These are phyloP conservation scores for Puccinia novopanici DNA, from an alignment of 1,284 basidiomycete species.

Conservation along the genomic window DNA sequence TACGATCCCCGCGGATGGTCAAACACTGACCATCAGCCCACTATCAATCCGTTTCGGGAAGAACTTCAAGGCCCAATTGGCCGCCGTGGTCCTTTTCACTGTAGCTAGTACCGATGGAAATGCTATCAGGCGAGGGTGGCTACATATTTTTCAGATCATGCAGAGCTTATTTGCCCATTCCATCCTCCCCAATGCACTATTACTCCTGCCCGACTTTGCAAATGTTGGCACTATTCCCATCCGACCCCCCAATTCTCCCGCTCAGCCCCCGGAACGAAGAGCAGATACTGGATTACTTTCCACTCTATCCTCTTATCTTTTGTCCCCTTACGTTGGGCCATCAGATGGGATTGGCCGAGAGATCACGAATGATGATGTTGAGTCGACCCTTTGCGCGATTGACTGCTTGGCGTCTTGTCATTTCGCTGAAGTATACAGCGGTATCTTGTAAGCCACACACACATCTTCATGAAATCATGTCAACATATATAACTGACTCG, in stretches of 20 bases:
- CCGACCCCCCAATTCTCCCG: slow-evolving; percentile 69
- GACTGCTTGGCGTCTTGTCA: slow-evolving; percentile 93
- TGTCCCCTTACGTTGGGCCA: slow-evolving; percentile 80
- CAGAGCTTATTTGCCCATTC: slow-evolving; percentile 93
- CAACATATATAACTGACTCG: neutral
- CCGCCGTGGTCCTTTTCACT: slow-evolving; percentile 94
- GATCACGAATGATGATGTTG: slow-evolving; percentile 78
- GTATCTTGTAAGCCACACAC: slow-evolving; percentile 72
- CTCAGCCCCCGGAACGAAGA: slow-evolving; percentile 67
- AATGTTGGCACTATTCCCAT: slow-evolving; percentile 86
- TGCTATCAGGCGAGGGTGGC: slow-evolving; percentile 91
- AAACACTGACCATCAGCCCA: slow-evolving; percentile 83
- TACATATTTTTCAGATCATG: slow-evolving; percentile 89
- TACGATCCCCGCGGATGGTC: slow-evolving; percentile 86
- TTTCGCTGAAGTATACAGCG: slow-evolving; percentile 87
- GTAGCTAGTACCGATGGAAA: slow-evolving; percentile 97
- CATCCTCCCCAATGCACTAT: slow-evolving; percentile 78
- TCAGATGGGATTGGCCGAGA: slow-evolving; percentile 56
- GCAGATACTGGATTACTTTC: slow-evolving; percentile 87
- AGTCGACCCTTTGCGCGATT: slow-evolving; percentile 89
- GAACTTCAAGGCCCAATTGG: slow-evolving; percentile 92
- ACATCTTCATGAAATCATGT: neutral
- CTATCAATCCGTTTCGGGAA: slow-evolving; percentile 91
- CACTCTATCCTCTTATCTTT: slow-evolving; percentile 89
- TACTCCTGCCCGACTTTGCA: slow-evolving; percentile 96